Percentiles rank a stretch among this genome's conserved stretches.
phyloP scores from a whole-genome alignment of 371 early-diverging fungal species.

The Homolaphlyctis polyrhiza region DNA sequence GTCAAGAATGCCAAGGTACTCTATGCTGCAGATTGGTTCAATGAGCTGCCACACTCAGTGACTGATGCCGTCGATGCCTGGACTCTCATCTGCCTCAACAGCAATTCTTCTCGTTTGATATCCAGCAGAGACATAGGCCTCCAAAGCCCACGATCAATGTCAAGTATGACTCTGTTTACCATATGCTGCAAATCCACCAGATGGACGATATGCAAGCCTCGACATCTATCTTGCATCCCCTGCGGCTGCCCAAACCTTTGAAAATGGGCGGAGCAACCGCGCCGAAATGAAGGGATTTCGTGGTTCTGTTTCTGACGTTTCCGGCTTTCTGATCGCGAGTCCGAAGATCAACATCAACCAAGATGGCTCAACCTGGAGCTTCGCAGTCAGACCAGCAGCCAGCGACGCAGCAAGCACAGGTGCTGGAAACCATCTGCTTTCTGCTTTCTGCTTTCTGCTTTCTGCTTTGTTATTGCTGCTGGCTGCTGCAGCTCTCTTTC shows the following conservation, averaged over 20 bases:
- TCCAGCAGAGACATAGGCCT: neutral
- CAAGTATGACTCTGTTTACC: slow-evolving; percentile 39
- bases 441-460: neutral
- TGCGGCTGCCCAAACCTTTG: neutral
- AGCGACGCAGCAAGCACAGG: neutral
- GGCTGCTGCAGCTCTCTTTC: too few relatives aligned
- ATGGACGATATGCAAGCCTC: slow-evolving; percentile 36
- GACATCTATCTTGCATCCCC: neutral
- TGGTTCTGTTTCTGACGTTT: neutral
- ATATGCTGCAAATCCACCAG: slow-evolving; percentile 35
- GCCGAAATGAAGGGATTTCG: neutral
- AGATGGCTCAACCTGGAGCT: neutral
- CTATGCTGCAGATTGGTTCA: neutral
- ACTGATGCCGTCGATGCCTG: neutral
- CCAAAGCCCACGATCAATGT: slow-evolving; percentile 17
- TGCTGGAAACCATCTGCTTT: neutral
- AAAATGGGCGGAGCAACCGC: neutral
- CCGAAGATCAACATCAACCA: neutral
- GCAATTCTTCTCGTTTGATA: slow-evolving; percentile 32
- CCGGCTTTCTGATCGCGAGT: neutral
- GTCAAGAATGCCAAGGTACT: slow-evolving; percentile 27
- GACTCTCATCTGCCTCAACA: slow-evolving; percentile 1
- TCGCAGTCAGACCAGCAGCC: neutral
- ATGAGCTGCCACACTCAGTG: neutral
- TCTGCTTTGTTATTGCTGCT: neutral